Evolutionary conservation across 306 rosid species (phyloP).

Genomic region (Aeschynomene evenia): DNA sequence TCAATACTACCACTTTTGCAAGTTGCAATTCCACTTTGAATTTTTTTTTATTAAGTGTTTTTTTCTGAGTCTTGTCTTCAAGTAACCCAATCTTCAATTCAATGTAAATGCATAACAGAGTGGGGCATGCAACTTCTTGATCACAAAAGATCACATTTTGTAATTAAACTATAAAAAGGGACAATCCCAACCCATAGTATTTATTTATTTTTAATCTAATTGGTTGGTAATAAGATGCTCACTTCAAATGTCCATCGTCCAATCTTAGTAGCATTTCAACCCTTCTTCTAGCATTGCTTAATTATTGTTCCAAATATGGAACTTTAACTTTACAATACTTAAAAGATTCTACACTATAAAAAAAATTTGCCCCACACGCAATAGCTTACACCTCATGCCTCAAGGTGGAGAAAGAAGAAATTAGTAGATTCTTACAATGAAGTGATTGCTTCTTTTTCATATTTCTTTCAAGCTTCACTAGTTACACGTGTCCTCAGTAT

Average conservation of each 20-base stretch:
- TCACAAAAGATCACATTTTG: conserved; percentile 28
- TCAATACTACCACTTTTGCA: neutral
- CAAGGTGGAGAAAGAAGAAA: conserved; percentile 35
- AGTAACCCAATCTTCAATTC: conserved; percentile 20
- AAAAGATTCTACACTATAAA: conserved; percentile 3
- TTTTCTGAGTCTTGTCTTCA: conserved; percentile 28
- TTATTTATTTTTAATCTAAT: neutral
- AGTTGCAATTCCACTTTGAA: neutral
- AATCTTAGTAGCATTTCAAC: neutral
- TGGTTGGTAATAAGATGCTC: conserved; percentile 19
- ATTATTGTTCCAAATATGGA: conserved; percentile 17
- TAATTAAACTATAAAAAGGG: conserved; percentile 17
- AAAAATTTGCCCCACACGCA: conserved; percentile 29
- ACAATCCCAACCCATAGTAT: conserved; percentile 21
- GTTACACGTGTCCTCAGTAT: neutral
- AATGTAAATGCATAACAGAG: conserved; percentile 14
- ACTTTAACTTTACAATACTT: conserved; percentile 2
- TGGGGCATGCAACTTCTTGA: conserved; percentile 33
- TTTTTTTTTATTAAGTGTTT: conserved; percentile 26
- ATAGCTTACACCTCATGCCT: conserved; percentile 35
- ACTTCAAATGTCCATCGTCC: conserved; percentile 9
- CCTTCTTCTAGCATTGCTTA: conserved; percentile 3
- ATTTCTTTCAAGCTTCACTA: conserved; percentile 18
- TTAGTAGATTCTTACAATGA: conserved; percentile 35
- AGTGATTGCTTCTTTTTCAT: conserved; percentile 27